Conservation (phyloP, 352 stramenopile genomes). For the Pythium periplocum region DNA sequence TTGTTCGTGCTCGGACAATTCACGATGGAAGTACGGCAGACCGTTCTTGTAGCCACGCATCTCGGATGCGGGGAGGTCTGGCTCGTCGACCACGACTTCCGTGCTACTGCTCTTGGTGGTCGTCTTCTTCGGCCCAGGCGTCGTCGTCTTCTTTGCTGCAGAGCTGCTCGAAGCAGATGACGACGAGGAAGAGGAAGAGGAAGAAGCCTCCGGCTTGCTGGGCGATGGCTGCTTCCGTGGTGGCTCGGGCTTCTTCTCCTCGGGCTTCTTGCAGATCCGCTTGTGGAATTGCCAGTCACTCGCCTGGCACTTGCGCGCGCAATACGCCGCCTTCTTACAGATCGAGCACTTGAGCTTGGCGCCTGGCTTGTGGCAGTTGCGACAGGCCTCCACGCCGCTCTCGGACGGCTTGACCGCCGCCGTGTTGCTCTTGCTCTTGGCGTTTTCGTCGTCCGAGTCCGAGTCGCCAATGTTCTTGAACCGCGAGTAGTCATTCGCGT, state of each 20-base stretch:
- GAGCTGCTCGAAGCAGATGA: constrained; percentile 19
- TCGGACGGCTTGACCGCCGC: not conserved
- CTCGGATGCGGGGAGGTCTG: constrained; percentile 43
- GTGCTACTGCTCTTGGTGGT: constrained; percentile 22
- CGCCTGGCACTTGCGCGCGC: constrained; percentile 68
- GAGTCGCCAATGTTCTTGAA: constrained; percentile 70
- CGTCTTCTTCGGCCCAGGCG: constrained; percentile 22
- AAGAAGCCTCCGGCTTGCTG: constrained; percentile 10
- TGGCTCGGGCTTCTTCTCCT: constrained; percentile 39
- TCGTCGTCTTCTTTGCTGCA: constrained; percentile 2
- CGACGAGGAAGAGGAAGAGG: constrained; percentile 9
- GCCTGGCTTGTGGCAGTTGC: constrained; percentile 72
- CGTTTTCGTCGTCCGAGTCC: constrained; percentile 30
- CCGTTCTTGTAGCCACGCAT: constrained; percentile 83
- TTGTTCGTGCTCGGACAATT: constrained; percentile 95
- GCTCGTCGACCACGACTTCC: constrained; percentile 63
- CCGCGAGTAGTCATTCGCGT: constrained; percentile 85
- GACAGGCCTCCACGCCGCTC: constrained; percentile 29
- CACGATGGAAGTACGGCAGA: constrained; percentile 95
- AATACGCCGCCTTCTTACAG: constrained; percentile 85
- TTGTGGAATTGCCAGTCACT: constrained; percentile 87
- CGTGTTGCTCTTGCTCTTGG: constrained; percentile 14
- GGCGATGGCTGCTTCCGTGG: constrained; percentile 19
- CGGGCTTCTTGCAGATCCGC: constrained; percentile 83
- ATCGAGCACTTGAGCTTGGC: constrained; percentile 85